Percentiles rank a stretch among this genome's conserved stretches.
These are phyloP conservation scores for Hyphopichia khmerensis DNA, from an alignment of 1,139 yeast genomes.

Conservation along the genomic window DNA sequence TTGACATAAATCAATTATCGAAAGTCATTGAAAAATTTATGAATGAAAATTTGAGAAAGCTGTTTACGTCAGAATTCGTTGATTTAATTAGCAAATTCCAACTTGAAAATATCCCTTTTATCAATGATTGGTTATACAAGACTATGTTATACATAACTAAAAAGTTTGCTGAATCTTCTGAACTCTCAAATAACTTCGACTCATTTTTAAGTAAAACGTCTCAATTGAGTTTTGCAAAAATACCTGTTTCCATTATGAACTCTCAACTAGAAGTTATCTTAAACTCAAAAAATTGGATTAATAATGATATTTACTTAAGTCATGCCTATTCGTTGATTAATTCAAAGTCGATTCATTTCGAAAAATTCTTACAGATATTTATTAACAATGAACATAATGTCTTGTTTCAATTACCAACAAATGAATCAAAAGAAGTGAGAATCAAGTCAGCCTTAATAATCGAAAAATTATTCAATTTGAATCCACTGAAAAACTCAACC, in stretches of 20 bases:
- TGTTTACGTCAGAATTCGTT: constrained; percentile 25
- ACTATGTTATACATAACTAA: constrained; percentile 61
- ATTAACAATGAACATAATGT: constrained; percentile 45
- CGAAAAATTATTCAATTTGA: constrained; percentile 44
- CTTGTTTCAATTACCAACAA: constrained; percentile 26
- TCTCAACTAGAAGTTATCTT: constrained; percentile 69
- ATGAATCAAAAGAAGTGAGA: constrained; percentile 21
- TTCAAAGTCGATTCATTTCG: constrained; percentile 41
- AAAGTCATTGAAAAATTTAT: constrained; percentile 14
- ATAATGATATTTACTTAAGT: constrained; percentile 32
- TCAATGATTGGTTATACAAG: constrained; percentile 43
- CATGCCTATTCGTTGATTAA: constrained; percentile 39
- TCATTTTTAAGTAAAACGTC: constrained; percentile 17
- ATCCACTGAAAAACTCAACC: constrained; percentile 49
- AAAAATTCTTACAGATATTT: constrained; percentile 63
- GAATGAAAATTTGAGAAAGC: constrained; percentile 15
- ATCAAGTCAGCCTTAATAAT: constrained; percentile 46
- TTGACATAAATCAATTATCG: constrained; percentile 3
- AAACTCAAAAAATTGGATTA: constrained; percentile 46
- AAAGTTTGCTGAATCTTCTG: constrained; percentile 53
- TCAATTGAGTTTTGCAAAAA: constrained; percentile 33
- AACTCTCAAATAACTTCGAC: constrained; percentile 32
- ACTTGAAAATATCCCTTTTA: constrained; percentile 4
- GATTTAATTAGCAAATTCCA: constrained; percentile 13
- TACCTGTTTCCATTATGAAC: constrained; percentile 52